Conservation (phyloP, 2,329 filamentous ascomycete species). For the Hymenoscyphus linearis region DNA sequence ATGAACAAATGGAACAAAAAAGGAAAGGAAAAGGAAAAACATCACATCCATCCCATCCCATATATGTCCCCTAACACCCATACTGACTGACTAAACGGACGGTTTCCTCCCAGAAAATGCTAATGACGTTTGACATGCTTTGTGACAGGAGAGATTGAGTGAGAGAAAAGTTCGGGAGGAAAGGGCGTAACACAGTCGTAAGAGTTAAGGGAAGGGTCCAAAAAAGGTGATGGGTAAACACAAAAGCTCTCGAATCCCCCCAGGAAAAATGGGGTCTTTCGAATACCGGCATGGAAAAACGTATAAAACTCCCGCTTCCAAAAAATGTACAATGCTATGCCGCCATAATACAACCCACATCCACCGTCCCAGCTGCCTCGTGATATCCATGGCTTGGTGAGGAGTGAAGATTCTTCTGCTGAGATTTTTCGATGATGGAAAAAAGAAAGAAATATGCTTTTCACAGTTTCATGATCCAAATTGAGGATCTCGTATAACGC, state of each 20-base stretch:
- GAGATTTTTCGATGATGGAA: background rate
- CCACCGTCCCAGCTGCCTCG: background rate
- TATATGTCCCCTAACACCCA: background rate
- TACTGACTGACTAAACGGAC: background rate
- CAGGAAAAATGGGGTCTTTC: background rate
- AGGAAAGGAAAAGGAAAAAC: background rate
- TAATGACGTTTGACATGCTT: background rate
- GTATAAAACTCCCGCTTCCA: conserved; percentile 10
- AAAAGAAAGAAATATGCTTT: background rate
- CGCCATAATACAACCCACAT: conserved; percentile 7
- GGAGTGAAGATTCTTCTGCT: background rate
- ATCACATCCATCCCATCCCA: background rate
- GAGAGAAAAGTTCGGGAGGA: background rate
- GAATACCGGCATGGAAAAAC: background rate
- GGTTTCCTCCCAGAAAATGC: background rate
- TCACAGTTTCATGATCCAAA: background rate
- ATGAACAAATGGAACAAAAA: background rate
- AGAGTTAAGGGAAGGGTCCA: background rate
- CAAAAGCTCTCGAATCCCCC: background rate
- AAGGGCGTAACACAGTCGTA: background rate
- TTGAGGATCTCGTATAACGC: background rate
- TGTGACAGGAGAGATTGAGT: background rate
- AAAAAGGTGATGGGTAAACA: background rate
- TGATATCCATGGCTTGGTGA: conserved; percentile 4
- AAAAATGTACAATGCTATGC: conserved; percentile 7